phyloP scores from a whole-genome alignment of 2,329 filamentous ascomycete genomes.

The Calonectria hawksworthii region DNA sequence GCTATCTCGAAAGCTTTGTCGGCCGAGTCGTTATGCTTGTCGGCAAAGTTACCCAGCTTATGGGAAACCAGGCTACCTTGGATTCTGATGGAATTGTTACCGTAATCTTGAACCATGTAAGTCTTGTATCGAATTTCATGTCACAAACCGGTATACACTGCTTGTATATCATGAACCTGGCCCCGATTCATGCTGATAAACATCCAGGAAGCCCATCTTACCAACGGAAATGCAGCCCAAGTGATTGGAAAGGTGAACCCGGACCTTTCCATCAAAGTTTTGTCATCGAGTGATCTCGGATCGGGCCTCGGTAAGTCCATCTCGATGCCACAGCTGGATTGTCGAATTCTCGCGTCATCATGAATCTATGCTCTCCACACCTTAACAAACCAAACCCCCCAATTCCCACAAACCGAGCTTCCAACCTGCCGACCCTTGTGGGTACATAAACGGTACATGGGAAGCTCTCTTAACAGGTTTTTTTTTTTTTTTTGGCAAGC shows the following conservation, averaged over 20 bases:
- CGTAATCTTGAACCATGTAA: constrained; percentile 79
- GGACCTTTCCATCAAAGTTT: constrained; percentile 79
- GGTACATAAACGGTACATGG: too few species aligned
- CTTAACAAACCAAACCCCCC: too few species aligned
- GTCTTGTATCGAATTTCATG: constrained; percentile 35
- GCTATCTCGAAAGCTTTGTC: constrained; percentile 83
- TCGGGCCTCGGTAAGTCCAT: constrained; percentile 72
- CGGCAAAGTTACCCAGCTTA: constrained; percentile 86
- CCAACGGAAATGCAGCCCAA: constrained; percentile 78
- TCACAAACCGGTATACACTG: not conserved
- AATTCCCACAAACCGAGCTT: not conserved
- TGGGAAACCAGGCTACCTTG: constrained; percentile 83
- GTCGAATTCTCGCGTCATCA: constrained; percentile 38
- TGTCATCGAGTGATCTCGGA: constrained; percentile 79
- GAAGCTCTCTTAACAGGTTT: not conserved
- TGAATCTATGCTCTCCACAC: not conserved
- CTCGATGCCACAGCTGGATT: not conserved
- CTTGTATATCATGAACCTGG: not conserved
- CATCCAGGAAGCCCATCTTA: constrained; percentile 78
- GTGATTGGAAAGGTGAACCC: constrained; percentile 85
- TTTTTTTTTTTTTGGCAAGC: too few species aligned
- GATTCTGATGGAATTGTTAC: constrained; percentile 85
- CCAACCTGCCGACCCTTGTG: too few species aligned
- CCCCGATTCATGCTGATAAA: constrained; percentile 23
- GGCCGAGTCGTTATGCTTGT: constrained; percentile 84